These are phyloP conservation scores for Diaporthe amygdali DNA, from an alignment of 2,329 filamentous ascomycete genomes.

Conservation along the genomic window DNA sequence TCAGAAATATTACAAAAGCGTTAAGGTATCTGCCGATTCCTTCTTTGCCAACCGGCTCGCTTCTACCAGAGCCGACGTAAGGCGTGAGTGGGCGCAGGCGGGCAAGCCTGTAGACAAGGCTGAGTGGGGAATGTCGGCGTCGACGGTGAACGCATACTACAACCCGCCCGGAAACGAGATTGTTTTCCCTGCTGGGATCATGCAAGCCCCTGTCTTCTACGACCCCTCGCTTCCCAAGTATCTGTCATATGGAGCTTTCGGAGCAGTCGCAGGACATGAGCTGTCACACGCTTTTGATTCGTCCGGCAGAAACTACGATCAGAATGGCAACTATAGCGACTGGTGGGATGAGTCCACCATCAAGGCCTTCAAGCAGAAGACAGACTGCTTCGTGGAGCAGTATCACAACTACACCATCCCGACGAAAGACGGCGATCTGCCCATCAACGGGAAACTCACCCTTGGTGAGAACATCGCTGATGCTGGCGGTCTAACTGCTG, in stretches of 20 bases:
- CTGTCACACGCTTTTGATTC: constrained; percentile 75
- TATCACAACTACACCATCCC: constrained; percentile 66
- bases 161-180: constrained; percentile 70
- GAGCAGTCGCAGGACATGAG: constrained; percentile 71
- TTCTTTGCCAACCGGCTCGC: constrained; percentile 65
- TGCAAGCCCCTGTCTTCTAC: constrained; percentile 69
- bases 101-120: constrained; percentile 65
- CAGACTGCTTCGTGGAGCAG: constrained; percentile 72
- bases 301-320: constrained; percentile 67
- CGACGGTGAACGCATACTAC: constrained; percentile 72
- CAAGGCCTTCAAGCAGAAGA: constrained; percentile 60
- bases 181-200: constrained; percentile 71
- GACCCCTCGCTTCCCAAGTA: constrained; percentile 67
- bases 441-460: constrained; percentile 68
- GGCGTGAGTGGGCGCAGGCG: constrained; percentile 60
- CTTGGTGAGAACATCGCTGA: constrained; percentile 76
- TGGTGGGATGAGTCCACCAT: constrained; percentile 71
- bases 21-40: constrained; percentile 53
- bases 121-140: constrained; percentile 64
- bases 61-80: constrained; percentile 52
- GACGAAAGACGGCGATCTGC: constrained; percentile 59
- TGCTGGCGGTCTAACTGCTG: constrained; percentile 67
- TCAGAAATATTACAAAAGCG: constrained; percentile 58
- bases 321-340: constrained; percentile 66
- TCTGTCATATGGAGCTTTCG: constrained; percentile 72